phyloP scores from a whole-genome alignment of 768 basidiomycete genomes.

The Hygrophoropsis aurantiaca region DNA sequence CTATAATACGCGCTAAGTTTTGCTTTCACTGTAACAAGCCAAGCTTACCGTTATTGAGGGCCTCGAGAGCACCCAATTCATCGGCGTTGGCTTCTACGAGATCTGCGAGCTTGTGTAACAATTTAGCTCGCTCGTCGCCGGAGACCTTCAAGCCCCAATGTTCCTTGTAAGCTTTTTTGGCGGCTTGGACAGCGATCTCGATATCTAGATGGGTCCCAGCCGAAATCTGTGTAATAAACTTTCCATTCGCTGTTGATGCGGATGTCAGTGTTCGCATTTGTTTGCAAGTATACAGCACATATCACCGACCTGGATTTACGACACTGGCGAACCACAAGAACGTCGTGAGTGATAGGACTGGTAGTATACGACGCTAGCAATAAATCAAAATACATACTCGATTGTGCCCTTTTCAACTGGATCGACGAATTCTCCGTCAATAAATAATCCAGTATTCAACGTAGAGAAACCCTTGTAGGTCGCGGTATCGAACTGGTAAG shows the following conservation, averaged over 20 bases:
- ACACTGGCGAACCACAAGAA: conserved; percentile 6
- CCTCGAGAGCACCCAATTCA: conserved; percentile 50
- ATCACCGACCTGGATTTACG: conserved; percentile 14
- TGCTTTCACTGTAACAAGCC: not conserved
- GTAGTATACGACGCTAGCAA: not conserved
- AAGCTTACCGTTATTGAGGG: conserved; percentile 44
- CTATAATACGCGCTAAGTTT: conserved; percentile 17
- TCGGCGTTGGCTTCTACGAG: conserved; percentile 49
- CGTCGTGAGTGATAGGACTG: too few species aligned
- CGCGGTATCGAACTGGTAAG: conserved; percentile 22
- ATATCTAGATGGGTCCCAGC: conserved; percentile 42
- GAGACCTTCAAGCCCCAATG: conserved; percentile 53
- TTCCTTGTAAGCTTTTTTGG: conserved; percentile 38
- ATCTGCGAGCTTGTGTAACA: conserved; percentile 49
- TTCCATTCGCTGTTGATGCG: conserved; percentile 35
- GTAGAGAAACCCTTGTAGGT: conserved; percentile 23
- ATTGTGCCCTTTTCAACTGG: conserved; percentile 7
- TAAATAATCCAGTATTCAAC: conserved; percentile 41
- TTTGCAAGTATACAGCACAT: not conserved
- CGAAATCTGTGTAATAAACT: conserved; percentile 34
- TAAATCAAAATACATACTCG: not conserved
- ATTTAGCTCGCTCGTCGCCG: conserved; percentile 36
- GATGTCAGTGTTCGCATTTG: too few species aligned
- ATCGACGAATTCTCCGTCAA: conserved; percentile 31
- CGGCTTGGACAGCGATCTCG: conserved; percentile 43